These are phyloP conservation scores for Barnettozyma hawaiiensis DNA, from an alignment of 1,139 yeast species.

Conservation along the genomic window DNA sequence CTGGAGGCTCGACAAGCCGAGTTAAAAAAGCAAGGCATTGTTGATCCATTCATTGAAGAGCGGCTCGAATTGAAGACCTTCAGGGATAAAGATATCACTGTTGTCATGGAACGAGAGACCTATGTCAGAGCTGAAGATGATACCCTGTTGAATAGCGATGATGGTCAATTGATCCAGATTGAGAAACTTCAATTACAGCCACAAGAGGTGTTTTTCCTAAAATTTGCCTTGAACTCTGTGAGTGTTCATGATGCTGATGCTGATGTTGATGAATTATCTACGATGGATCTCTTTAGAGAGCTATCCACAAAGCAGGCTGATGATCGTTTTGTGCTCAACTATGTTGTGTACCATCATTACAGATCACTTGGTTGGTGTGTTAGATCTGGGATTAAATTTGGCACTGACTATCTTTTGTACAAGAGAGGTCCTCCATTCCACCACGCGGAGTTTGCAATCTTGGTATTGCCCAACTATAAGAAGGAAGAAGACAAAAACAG, in stretches of 20 bases:
- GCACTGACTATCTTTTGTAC: conserved; percentile 75
- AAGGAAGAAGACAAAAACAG: conserved; percentile 29
- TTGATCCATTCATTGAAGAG: conserved; percentile 31
- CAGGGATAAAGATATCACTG: conserved; percentile 30
- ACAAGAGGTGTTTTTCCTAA: conserved; percentile 67
- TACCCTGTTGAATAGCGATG: conserved; percentile 36
- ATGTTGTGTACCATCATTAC: conserved; percentile 80
- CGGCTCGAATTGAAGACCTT: conserved; percentile 27
- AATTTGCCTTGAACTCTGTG: conserved; percentile 37
- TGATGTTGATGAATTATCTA: conserved; percentile 13
- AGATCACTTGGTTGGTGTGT: conserved; percentile 94
- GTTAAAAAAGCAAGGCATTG: conserved; percentile 28
- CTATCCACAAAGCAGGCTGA: conserved; percentile 28
- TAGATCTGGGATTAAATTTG: conserved; percentile 86
- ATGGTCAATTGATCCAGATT: conserved; percentile 37
- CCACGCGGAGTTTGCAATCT: conserved; percentile 82
- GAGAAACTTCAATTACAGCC: conserved; percentile 75
- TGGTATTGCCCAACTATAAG: conserved; percentile 39
- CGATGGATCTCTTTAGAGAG: conserved; percentile 31
- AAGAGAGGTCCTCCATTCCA: conserved; percentile 91
- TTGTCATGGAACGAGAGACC: conserved; percentile 25
- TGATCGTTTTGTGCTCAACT: conserved; percentile 45
- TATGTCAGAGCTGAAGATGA: conserved; percentile 38
- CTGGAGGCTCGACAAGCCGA: conserved; percentile 31
- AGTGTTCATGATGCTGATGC: conserved; percentile 9